A percentile compares a stretch with the other conserved stretches of the same genome.
Evolutionary conservation across 2,329 filamentous ascomycete genomes (phyloP).

Genomic region (Pseudopithomyces chartarum): DNA sequence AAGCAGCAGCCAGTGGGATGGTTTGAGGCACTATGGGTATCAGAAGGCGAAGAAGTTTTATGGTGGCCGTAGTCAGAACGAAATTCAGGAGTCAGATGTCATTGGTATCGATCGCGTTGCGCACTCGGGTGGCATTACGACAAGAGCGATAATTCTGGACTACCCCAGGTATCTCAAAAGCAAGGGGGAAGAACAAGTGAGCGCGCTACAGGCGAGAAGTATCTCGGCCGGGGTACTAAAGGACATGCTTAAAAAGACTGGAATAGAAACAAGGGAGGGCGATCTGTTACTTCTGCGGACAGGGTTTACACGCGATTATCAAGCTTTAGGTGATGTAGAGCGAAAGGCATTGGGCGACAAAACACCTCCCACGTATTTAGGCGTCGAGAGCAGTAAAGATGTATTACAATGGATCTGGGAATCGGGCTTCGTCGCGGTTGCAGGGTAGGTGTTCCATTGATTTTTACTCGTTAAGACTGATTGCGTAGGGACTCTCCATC

Average conservation of each 20-base stretch:
- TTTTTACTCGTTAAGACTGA: not conserved
- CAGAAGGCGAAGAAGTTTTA: constrained; percentile 50
- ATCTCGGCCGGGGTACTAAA: constrained; percentile 31
- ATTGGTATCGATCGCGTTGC: constrained; percentile 50
- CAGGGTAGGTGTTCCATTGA: constrained; percentile 29
- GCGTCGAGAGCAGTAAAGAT: constrained; percentile 45
- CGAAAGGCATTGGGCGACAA: constrained; percentile 33
- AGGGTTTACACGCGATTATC: constrained; percentile 47
- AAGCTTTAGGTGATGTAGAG: constrained; percentile 20
- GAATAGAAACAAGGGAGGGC: constrained; percentile 39
- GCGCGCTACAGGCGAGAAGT: constrained; percentile 27
- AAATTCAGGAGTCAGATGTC: constrained; percentile 42
- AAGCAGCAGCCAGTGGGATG: constrained; percentile 46
- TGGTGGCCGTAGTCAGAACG: constrained; percentile 47
- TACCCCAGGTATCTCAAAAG: constrained; percentile 34
- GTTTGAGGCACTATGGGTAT: constrained; percentile 49
- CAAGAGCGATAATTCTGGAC: constrained; percentile 37
- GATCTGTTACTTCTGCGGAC: constrained; percentile 38
- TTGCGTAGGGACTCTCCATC: constrained; percentile 39
- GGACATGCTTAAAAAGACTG: constrained; percentile 41
- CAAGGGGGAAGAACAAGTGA: constrained; percentile 22
- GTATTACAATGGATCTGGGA: constrained; percentile 55
- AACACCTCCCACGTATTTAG: constrained; percentile 43
- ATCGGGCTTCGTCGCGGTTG: constrained; percentile 52
- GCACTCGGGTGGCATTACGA: constrained; percentile 35